These are phyloP conservation scores for Alternaria rosae DNA, from an alignment of 2,329 filamentous ascomycete species.

Conservation along the genomic window DNA sequence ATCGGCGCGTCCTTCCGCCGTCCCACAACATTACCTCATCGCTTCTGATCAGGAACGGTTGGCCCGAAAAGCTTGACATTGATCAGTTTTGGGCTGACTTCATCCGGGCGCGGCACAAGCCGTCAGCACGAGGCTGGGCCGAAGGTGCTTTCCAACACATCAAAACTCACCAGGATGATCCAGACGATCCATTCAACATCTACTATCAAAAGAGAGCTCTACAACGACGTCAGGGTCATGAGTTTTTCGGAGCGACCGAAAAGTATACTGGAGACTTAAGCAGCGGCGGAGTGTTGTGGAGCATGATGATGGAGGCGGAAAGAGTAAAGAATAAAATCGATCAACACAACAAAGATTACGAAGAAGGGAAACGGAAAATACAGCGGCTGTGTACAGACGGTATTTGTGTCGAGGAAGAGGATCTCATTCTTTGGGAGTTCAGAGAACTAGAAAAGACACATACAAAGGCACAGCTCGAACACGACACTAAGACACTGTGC, in stretches of 20 bases:
- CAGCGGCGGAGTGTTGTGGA: not conserved
- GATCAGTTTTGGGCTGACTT: constrained; percentile 21
- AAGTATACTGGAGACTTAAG: not conserved
- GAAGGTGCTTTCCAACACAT: constrained; percentile 2
- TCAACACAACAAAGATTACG: not conserved
- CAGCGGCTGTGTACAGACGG: constrained; percentile 9
- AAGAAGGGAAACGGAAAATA: constrained; percentile 4
- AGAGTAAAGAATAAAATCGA: not conserved
- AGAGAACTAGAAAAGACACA: constrained; percentile 5
- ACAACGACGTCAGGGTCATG: too few relatives aligned
- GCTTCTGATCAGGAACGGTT: constrained; percentile 16
- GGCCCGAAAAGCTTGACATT: constrained; percentile 13
- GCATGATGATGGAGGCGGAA: too few relatives aligned
- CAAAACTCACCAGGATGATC: constrained; percentile 2
- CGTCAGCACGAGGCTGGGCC: constrained; percentile 6
- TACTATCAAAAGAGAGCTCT: not conserved
- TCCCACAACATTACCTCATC: not conserved
- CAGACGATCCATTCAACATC: not conserved
- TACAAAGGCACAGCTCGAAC: constrained; percentile 4
- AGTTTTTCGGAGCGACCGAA: not conserved
- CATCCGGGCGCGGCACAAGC: constrained; percentile 16
- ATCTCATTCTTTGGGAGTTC: constrained; percentile 20
- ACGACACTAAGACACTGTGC: constrained; percentile 1
- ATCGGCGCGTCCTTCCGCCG: constrained; percentile 7
- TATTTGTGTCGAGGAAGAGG: constrained; percentile 6